Conservation (phyloP, 163 green algal species). For the Chlamydomonas reinhardtii region DNA sequence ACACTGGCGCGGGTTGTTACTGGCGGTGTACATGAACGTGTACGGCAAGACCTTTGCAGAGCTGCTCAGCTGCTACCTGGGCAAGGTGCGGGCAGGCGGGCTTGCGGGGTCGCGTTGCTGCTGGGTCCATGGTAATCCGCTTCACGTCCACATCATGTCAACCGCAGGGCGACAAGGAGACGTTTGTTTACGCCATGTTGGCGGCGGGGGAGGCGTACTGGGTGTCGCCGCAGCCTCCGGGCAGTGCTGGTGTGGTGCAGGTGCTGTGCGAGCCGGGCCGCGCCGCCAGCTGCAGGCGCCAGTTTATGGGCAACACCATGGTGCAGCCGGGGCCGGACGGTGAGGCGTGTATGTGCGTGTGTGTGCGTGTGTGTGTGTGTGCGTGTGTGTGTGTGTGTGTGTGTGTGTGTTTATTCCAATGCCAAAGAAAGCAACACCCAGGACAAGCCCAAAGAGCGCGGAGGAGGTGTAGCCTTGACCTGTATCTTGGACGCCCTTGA, state of each 20-base stretch:
- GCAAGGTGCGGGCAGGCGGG: slow-evolving; percentile 11
- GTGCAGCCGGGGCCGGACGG: slow-evolving; percentile 30
- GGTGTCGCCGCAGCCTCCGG: not conserved
- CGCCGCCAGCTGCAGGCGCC: not conserved
- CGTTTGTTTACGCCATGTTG: slow-evolving; percentile 44
- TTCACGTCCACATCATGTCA: too few relatives aligned
- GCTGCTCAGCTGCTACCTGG: slow-evolving; percentile 45
- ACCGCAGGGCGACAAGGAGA: slow-evolving; percentile 54
- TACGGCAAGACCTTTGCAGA: slow-evolving; percentile 23
- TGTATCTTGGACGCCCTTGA: too few relatives aligned
- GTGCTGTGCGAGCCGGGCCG: not conserved
- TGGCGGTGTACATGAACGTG: slow-evolving; percentile 42
- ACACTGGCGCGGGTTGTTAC: slow-evolving; percentile 43
- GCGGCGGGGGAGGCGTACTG: slow-evolving; percentile 26
- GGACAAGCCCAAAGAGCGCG: too few relatives aligned
- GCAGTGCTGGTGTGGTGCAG: not conserved
- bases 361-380: too few relatives aligned
- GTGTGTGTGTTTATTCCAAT: too few relatives aligned
- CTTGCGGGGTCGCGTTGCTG: too few relatives aligned
- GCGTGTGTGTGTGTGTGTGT: too few relatives aligned
- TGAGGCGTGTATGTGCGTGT: too few relatives aligned
- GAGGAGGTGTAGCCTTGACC: too few relatives aligned
- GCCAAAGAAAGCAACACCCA: too few relatives aligned
- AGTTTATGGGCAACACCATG: slow-evolving; percentile 46
- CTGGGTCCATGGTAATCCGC: too few relatives aligned